Base-by-base conservation (phyloP, 768 basidiomycete genomes). In the Fomitopsis pulvina region DNA sequence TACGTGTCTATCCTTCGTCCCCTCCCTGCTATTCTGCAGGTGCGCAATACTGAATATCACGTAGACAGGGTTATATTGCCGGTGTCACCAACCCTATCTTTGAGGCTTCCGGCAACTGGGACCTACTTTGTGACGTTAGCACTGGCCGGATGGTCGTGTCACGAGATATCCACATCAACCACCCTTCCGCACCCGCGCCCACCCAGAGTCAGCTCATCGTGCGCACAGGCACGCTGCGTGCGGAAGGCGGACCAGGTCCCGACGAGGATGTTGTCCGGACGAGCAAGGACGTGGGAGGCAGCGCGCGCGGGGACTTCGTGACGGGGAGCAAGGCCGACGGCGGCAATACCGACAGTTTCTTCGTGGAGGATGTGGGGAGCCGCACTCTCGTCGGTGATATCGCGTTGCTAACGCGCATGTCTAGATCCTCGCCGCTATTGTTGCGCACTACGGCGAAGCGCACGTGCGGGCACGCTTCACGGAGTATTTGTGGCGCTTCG, bases 1-100 rank as follows among this genome's bases (percentile, higher is more conserved):
- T 92, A 70, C 69, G 86, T 75, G 52, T 43, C 27, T n/a, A 43
- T 42, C 40, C 50, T 43, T 42, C 8, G 8, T 8, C 8, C 30
- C 30, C 30, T 8, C 30, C 16, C 16, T 32, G 30, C 29, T 8
- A 30, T 54, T 21, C 2, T 40, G 14, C 40, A 32, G 7, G 18
- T 43, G 42, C 22, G 20, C 22, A 40, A 39, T 6, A 21, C 30
- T 39, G 46, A 9, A 42, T 26, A 28, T 53, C 18, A 29, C 20
- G 32, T 55, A 92, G 92, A 32, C 84, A 88, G 3, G 95, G 91
- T 11, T 99, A 85, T 62, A 93, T 99, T 46, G 96, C 94, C 9
- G 96, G 96, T 1, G 95, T 98, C 2, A 94, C 91, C 1, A 99
- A 99, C 60, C 96, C 94, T 2, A 92, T 97, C 41, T 97, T 97